These are phyloP conservation scores for Chlamydomonas schloesseri DNA, from an alignment of 139 green algal species.

Conservation along the genomic window DNA sequence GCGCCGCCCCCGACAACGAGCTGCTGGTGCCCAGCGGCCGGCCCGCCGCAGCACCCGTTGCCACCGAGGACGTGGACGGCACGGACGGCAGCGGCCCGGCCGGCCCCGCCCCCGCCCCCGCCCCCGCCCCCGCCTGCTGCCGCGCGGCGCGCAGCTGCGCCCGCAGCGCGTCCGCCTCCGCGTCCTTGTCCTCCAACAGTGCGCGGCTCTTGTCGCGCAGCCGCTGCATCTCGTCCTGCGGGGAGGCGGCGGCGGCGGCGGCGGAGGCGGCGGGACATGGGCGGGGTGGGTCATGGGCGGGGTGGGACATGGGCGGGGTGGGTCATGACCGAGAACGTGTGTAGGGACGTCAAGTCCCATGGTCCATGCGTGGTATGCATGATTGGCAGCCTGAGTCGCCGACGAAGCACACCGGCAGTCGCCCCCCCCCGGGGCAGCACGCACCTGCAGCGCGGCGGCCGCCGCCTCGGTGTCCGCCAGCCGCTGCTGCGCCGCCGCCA, in stretches of 20 bases:
- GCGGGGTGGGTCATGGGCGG: background rate
- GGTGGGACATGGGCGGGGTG: no score
- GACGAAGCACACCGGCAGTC: no score
- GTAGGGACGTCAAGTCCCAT: no score
- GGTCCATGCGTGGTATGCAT: no score
- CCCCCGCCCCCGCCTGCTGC: no score
- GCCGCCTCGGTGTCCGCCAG: conserved; percentile 7
- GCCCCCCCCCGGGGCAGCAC: no score
- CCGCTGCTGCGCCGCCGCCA: background rate
- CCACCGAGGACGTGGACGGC: background rate
- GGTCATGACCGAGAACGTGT: no score
- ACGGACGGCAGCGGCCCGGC: background rate
- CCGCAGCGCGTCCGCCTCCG: conserved; percentile 46
- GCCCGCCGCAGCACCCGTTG: no score
- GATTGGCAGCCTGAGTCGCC: no score
- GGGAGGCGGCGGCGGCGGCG: no score
- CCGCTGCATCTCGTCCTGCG: conserved; percentile 40
- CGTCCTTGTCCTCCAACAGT: conserved; percentile 63
- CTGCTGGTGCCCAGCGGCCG: background rate
- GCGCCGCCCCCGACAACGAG: background rate
- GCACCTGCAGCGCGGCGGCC: conserved; percentile 1
- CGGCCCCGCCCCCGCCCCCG: background rate
- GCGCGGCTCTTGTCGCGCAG: conserved; percentile 49
- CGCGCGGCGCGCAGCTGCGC: conserved; percentile 42
- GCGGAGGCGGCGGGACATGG: no score